phyloP scores from a whole-genome alignment of 768 basidiomycete genomes.

The Phlebiopsis flavidoalba region DNA sequence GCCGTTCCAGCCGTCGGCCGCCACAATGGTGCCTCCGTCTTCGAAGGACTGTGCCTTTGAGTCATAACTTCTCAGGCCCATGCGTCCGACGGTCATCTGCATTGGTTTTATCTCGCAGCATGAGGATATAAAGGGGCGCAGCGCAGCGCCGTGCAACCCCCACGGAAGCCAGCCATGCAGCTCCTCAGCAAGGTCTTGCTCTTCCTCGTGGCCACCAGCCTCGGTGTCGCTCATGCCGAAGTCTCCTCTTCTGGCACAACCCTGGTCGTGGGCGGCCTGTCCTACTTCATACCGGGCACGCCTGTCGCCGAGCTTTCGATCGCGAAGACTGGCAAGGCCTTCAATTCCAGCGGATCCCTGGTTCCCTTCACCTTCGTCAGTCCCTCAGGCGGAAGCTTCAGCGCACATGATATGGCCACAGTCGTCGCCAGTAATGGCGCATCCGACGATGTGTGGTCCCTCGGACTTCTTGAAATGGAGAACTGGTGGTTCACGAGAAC shows the following conservation, averaged over 20 bases:
- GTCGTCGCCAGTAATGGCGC: constrained; percentile 10
- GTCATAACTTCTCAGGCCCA: not conserved
- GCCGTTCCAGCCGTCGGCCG: not conserved
- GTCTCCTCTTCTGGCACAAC: constrained; percentile 11
- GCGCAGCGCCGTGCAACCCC: not conserved
- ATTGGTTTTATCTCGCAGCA: no score
- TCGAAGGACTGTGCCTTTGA: not conserved
- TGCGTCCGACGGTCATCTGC: not conserved
- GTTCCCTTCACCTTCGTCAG: constrained; percentile 24
- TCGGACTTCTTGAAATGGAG: constrained; percentile 18
- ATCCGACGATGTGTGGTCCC: constrained; percentile 23
- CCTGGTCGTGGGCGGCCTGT: constrained; percentile 4
- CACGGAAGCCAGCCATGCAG: constrained; percentile 3
- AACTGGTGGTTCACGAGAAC: constrained; percentile 27
- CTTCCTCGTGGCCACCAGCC: not conserved
- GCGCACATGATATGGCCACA: constrained; percentile 9
- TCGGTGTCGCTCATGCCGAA: not conserved
- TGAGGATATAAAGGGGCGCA: not conserved
- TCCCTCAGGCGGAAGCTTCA: constrained; percentile 12
- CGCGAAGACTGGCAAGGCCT: not conserved
- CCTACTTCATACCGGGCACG: constrained; percentile 13
- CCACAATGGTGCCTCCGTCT: not conserved
- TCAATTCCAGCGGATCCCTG: not conserved
- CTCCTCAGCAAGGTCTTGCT: constrained; percentile 3
- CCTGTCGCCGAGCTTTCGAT: constrained; percentile 11